Conservation (phyloP, 1,284 basidiomycete species). For the Rhodotorula sp. region DNA sequence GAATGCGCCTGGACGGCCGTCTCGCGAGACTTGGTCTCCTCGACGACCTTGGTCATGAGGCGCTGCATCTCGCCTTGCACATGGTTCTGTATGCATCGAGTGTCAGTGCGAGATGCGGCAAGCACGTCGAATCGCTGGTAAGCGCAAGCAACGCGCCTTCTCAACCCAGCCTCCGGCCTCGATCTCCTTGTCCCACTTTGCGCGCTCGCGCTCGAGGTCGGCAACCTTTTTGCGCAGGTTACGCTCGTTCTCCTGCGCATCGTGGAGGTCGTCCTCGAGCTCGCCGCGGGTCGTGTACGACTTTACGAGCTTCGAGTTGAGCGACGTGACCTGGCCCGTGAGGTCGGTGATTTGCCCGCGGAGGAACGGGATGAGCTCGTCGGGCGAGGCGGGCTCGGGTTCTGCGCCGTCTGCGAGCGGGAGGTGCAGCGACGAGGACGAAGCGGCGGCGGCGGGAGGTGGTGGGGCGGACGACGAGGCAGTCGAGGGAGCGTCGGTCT, state of each 20-base stretch:
- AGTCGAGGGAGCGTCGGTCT: not conserved
- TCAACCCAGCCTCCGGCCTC: constrained; percentile 86
- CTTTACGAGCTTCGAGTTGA: constrained; percentile 87
- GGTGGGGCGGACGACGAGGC: not conserved
- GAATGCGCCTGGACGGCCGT: constrained; percentile 80
- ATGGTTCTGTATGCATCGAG: constrained; percentile 61
- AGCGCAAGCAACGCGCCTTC: constrained; percentile 42
- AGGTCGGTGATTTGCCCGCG: constrained; percentile 80
- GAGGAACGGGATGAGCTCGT: constrained; percentile 68
- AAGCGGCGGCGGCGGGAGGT: constrained; percentile 13
- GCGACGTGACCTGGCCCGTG: constrained; percentile 81
- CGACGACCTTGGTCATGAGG: constrained; percentile 89
- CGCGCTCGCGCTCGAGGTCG: constrained; percentile 61
- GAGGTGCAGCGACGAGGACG: constrained; percentile 16
- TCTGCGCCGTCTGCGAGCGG: not conserved
- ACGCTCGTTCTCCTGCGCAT: constrained; percentile 47
- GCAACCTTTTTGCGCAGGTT: constrained; percentile 59
- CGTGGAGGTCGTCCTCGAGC: constrained; percentile 86
- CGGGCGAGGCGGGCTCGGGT: not conserved
- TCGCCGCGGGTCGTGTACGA: constrained; percentile 90
- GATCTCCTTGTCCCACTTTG: constrained; percentile 52
- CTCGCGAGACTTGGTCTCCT: constrained; percentile 86
- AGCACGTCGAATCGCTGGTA: too few relatives aligned
- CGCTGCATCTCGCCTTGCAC: constrained; percentile 89
- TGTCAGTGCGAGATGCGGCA: not conserved